Percentiles rank a stretch among this genome's conserved stretches.
Evolutionary conservation across 208 protist genomes (phyloP).

Genomic region (Leishmania aethiopica): DNA sequence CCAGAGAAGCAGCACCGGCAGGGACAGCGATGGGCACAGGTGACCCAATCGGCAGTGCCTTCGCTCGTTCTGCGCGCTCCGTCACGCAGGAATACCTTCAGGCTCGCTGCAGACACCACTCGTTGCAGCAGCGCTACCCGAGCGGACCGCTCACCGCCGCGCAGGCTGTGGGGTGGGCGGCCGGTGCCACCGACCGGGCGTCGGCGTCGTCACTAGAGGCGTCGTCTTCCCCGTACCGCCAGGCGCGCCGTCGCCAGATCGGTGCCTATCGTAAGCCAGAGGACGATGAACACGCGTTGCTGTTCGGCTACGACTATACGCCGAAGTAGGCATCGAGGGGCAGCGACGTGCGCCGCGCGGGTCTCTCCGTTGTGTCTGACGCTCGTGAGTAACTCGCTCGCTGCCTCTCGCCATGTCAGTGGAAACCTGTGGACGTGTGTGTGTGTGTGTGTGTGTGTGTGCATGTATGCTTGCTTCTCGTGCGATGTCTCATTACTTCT

Average conservation of each 20-base stretch:
- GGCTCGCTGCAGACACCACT: conserved; percentile 32
- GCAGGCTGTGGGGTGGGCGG: conserved; percentile 60
- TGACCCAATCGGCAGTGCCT: neutral
- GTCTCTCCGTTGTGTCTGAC: neutral
- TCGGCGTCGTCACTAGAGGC: conserved; percentile 2
- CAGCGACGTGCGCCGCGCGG: neutral
- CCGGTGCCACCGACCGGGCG: neutral
- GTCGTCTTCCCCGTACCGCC: neutral
- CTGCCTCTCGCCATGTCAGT: neutral
- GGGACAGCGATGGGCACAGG: neutral
- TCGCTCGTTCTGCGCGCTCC: neutral
- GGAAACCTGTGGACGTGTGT: neutral
- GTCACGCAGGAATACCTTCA: conserved; percentile 42
- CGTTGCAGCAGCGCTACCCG: conserved; percentile 52
- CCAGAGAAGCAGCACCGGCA: neutral
- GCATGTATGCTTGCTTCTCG: neutral
- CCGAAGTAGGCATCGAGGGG: conserved; percentile 35
- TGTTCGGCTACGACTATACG: conserved; percentile 58
- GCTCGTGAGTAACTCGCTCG: neutral
- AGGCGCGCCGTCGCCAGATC: conserved; percentile 1
- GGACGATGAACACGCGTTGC: conserved; percentile 57
- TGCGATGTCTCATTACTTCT: neutral
- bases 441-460: neutral
- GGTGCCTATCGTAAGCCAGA: conserved; percentile 56
- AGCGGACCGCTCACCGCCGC: conserved; percentile 45